Evolutionary conservation across 345 rosid species (phyloP), one percentile per base, ranked within the genome.

Genomic region (Gossypium arboreum): DNA sequence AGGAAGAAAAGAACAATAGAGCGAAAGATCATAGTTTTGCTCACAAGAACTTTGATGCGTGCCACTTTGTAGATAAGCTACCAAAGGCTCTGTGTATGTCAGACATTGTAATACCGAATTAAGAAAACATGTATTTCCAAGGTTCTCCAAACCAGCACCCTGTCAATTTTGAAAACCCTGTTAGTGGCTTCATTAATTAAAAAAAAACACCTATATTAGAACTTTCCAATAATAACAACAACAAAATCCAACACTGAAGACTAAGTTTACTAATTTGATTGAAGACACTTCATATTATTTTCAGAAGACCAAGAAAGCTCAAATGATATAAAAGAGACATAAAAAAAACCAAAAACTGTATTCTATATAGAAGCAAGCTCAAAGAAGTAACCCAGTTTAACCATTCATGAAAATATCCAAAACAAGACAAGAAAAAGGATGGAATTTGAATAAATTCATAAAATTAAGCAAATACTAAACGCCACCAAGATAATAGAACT

Each of bases 41-140:
- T 91, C 83, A 89, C 97, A 94, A 69, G 87, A 85, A 80, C 71
- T 89, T 71, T 88, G 89, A 84, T 95, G 97, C 70, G 80, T 90
- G 80, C 92, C 97, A 25, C 88, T 88, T 75, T 90, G 93, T 79
- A 95, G 85, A 71, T 87, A 87, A 71, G 97, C 98, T 84, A 91
- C 99, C 41, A 95, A 84, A 4, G 99, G 99, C 84, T 90, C 98
- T 0, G 98, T 95, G 80, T 93, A 91, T 22, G 99, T 95, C 77
- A 95, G 85, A 81, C 99, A 95, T 73, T 95, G 98, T 81, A 95
- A 76, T 5, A 95, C 99, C 2, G 98, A 95, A 76, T 93, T 95
- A 16, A 95, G 94, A 81, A 91, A 95, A 83, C 99, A 95, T 71
- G 99, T 95, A 75, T 95, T 95, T 80, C 99, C 99, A 64, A 95